Evolutionary conservation across 257 asterid species (phyloP).

Genomic region (Solanum raphanifolium): DNA sequence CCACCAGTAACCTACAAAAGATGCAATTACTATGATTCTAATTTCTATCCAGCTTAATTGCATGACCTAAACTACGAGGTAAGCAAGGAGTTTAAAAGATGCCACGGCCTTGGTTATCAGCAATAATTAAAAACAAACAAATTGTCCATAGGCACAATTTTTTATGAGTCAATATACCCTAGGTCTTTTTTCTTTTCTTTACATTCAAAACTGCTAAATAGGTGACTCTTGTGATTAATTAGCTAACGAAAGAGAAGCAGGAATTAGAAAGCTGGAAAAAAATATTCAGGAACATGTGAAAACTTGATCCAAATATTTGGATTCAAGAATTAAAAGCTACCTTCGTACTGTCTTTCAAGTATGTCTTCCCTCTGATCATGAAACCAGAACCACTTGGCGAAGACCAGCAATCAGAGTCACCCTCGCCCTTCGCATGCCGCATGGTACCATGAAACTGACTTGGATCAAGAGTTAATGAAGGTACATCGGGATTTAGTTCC

Average conservation of each 20-base stretch:
- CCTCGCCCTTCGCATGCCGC: slow-evolving; percentile 67
- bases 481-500: slow-evolving; percentile 40
- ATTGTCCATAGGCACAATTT: background rate
- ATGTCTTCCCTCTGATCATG: slow-evolving; percentile 91
- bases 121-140: background rate
- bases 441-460: slow-evolving; percentile 61
- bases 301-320: background rate
- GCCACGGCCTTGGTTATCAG: background rate
- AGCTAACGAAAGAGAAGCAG: background rate
- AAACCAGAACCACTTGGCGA: slow-evolving; percentile 87
- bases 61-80: background rate
- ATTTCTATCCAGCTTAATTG: background rate
- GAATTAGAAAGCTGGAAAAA: background rate
- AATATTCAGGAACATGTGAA: background rate
- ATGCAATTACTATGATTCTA: slow-evolving; percentile 3
- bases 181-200: background rate
- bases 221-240: background rate
- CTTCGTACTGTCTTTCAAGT: slow-evolving; percentile 80
- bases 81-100: background rate
- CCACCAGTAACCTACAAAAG: slow-evolving; percentile 75
- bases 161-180: background rate
- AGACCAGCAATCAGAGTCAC: slow-evolving; percentile 80
- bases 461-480: slow-evolving; percentile 46
- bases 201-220: background rate
- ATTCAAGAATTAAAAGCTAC: slow-evolving; percentile 21